A percentile compares a stretch with the other conserved stretches of the same genome.
These are phyloP conservation scores for Plasmodium knowlesi DNA, from an alignment of 169 alveolate genomes.

Conservation along the genomic window DNA sequence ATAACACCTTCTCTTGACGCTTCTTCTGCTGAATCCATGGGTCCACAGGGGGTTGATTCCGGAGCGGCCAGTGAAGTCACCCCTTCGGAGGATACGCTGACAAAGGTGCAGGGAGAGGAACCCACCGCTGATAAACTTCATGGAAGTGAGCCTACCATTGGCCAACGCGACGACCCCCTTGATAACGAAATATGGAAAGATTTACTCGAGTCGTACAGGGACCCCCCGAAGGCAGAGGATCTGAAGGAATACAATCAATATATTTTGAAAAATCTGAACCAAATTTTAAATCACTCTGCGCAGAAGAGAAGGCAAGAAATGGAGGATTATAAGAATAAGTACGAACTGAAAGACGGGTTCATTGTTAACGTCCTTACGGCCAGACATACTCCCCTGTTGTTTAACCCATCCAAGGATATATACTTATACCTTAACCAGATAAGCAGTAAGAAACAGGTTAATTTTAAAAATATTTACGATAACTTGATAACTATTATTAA, in stretches of 20 bases:
- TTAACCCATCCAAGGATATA: constrained; percentile 43
- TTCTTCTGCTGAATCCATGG: neutral
- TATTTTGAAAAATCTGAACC: constrained; percentile 38
- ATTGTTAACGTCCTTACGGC: neutral
- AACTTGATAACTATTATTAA: constrained; percentile 24
- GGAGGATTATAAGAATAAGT: constrained; percentile 30
- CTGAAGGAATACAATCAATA: constrained; percentile 30
- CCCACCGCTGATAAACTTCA: neutral
- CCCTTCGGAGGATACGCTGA: neutral
- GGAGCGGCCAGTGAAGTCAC: neutral
- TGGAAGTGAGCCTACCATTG: neutral
- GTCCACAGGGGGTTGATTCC: neutral
- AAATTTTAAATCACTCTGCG: neutral
- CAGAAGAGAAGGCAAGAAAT: neutral
- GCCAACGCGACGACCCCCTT: neutral
- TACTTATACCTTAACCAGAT: constrained; percentile 30
- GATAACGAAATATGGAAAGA: constrained; percentile 15
- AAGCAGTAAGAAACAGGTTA: constrained; percentile 24
- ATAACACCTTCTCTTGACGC: neutral
- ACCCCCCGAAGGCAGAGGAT: neutral
- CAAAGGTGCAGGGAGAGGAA: neutral
- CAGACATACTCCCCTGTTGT: constrained; percentile 20
- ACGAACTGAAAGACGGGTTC: constrained; percentile 52
- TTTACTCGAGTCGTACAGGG: constrained; percentile 6
- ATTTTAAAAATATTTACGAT: constrained; percentile 49